phyloP scores from a whole-genome alignment of 306 rosid genomes.

The Pterocarpus santalinus region DNA sequence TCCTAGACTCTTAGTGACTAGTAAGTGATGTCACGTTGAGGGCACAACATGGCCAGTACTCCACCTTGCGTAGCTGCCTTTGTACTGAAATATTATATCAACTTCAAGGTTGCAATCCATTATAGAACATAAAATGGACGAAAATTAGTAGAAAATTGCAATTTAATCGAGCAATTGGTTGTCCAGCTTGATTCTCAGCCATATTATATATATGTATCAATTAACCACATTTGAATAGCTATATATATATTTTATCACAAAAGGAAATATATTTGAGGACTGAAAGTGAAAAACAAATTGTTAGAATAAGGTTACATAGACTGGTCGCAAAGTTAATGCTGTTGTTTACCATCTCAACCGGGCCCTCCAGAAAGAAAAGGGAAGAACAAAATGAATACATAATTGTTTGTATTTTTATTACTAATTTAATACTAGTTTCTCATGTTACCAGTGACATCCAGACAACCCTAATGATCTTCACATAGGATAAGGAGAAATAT shows the following conservation, averaged over 20 bases:
- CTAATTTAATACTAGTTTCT: background rate
- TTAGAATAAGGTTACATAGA: background rate
- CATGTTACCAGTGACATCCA: constrained; percentile 26
- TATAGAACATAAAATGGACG: too few species aligned
- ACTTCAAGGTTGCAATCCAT: too few species aligned
- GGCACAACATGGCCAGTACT: background rate
- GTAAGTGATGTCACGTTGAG: constrained; percentile 37
- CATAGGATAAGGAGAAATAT: constrained; percentile 33
- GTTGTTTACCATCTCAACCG: background rate
- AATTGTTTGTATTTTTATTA: background rate
- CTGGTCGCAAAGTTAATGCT: background rate
- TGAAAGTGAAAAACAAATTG: background rate
- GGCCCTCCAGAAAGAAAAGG: background rate
- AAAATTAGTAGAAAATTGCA: background rate
- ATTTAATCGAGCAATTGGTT: background rate
- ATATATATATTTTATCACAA: too few species aligned
- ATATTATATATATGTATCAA: background rate
- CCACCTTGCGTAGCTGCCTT: too few species aligned
- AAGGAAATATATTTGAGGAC: background rate
- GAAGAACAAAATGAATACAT: background rate
- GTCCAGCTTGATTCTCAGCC: background rate
- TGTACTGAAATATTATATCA: too few species aligned
- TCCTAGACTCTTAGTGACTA: constrained; percentile 1
- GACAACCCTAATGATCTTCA: constrained; percentile 46
- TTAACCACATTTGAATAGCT: background rate